Evolutionary conservation across 1,139 yeast genomes (phyloP).

Genomic region (Yamadazyma blattariae): DNA sequence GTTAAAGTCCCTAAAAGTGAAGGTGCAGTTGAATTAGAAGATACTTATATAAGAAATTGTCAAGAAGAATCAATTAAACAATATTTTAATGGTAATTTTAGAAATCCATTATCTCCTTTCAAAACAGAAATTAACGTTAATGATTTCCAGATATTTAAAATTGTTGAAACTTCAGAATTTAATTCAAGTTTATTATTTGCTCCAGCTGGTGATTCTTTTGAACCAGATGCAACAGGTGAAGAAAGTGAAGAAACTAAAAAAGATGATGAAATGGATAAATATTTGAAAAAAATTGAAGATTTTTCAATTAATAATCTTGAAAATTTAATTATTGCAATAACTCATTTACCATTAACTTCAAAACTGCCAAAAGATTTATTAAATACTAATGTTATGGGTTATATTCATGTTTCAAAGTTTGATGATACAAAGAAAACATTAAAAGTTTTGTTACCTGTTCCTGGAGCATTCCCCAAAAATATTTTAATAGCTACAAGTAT

Average conservation of each 20-base stretch:
- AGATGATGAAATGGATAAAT: conserved; percentile 34
- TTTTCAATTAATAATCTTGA: conserved; percentile 59
- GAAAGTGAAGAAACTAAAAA: conserved; percentile 18
- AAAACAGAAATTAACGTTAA: conserved; percentile 41
- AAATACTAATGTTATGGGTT: conserved; percentile 65
- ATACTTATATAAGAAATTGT: conserved; percentile 58
- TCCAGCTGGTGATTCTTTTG: conserved; percentile 46
- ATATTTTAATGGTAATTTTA: conserved; percentile 80
- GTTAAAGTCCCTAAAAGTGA: conserved; percentile 69
- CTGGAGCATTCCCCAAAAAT: conserved; percentile 72
- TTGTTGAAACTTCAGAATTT: conserved; percentile 35
- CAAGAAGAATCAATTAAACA: conserved; percentile 81
- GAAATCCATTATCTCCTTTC: conserved; percentile 71
- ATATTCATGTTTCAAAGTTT: conserved; percentile 47
- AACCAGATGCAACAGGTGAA: conserved; percentile 24
- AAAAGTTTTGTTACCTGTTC: conserved; percentile 79
- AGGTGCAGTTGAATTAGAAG: conserved; percentile 74
- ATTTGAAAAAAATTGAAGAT: conserved; percentile 34
- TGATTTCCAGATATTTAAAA: conserved; percentile 38
- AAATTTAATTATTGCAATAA: conserved; percentile 70
- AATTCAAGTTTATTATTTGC: conserved; percentile 38
- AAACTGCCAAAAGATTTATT: conserved; percentile 47
- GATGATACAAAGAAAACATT: conserved; percentile 70
- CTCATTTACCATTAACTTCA: conserved; percentile 59
- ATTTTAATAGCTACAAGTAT: conserved; percentile 27